Evolutionary conservation across 225 moss, liverwort and hornwort genomes (phyloP).

Genomic region (Antitrichia curtipendula): DNA sequence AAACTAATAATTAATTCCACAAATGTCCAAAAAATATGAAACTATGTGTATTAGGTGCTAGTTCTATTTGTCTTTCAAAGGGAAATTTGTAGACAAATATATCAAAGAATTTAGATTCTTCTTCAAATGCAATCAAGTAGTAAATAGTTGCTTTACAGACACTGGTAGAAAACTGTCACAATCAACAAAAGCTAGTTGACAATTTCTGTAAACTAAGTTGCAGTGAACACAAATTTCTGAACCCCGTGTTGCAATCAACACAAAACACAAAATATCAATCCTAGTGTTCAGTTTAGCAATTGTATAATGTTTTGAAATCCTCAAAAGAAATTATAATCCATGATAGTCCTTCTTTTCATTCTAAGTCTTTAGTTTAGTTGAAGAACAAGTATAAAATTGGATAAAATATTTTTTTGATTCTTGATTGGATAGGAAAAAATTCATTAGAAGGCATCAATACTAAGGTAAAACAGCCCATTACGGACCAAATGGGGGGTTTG

Average conservation of each 20-base stretch:
- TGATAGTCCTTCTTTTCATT: background rate
- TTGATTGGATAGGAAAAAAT: background rate
- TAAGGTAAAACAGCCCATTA: too few species aligned
- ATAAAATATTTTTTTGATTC: background rate
- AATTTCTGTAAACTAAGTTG: too few species aligned
- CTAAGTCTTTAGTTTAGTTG: background rate
- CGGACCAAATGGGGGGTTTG: too few species aligned
- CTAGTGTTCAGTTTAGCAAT: too few species aligned
- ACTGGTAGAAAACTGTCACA: too few species aligned
- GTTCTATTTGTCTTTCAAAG: background rate
- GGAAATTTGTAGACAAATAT: background rate
- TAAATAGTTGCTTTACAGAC: background rate
- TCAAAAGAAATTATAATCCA: background rate
- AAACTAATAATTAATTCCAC: too few species aligned
- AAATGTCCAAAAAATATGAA: background rate
- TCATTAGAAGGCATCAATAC: background rate
- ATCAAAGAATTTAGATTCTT: background rate
- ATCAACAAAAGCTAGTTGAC: too few species aligned
- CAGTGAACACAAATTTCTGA: too few species aligned
- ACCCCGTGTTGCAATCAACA: too few species aligned
- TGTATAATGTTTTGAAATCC: background rate
- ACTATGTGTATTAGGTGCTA: background rate
- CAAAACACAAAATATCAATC: too few species aligned
- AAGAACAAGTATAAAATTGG: background rate
- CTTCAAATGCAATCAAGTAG: fast-evolving